phyloP scores from a whole-genome alignment of 2,329 filamentous ascomycete species.

The Nigrospora sphaerica region DNA sequence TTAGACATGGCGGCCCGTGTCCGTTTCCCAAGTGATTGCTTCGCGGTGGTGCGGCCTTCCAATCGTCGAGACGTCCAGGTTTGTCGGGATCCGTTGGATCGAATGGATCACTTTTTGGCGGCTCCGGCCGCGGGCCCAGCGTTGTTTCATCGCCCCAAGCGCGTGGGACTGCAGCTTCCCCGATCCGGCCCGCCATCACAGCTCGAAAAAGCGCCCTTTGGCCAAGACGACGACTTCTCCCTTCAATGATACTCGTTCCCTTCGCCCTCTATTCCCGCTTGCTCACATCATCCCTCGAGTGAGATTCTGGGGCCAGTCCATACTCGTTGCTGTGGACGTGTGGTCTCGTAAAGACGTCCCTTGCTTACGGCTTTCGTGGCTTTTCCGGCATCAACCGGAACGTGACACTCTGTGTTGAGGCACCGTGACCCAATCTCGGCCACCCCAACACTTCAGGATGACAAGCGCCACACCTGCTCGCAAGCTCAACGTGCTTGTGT shows the following conservation, averaged over 20 bases:
- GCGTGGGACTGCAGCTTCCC: too few species aligned
- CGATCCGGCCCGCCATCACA: too few species aligned
- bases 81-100: too few species aligned
- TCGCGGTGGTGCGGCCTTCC: too few species aligned
- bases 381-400: neutral
- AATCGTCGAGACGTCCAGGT: too few species aligned
- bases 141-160: too few species aligned
- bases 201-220: too few species aligned
- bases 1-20: constrained; percentile 42
- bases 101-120: too few species aligned
- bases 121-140: too few species aligned
- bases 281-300: neutral
- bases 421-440: neutral
- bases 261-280: neutral
- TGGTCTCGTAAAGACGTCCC: neutral
- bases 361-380: neutral
- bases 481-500: constrained; percentile 87
- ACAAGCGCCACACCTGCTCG: constrained; percentile 49
- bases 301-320: neutral
- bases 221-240: too few species aligned
- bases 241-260: too few species aligned
- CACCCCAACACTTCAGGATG: neutral
- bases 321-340: neutral
- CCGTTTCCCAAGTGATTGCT: too few species aligned
- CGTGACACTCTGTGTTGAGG: neutral